Evolutionary conservation across 495 filamentous ascomycete species (phyloP), one percentile per base, ranked within the genome.

Genomic region (Pyronema omphalodes): DNA sequence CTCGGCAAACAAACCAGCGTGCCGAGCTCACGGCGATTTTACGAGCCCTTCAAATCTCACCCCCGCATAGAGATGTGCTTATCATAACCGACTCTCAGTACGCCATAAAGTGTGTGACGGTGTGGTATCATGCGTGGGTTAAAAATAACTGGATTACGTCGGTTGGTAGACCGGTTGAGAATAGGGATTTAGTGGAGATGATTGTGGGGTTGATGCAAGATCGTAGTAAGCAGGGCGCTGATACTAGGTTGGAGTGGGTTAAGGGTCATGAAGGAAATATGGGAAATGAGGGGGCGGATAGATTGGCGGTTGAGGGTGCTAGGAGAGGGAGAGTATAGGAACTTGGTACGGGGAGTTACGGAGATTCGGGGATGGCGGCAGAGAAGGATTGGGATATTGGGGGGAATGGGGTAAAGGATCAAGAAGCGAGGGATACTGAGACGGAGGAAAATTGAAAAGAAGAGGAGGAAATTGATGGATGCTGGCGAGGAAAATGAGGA

Each of bases 21-120:
- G 91, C 91, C 12, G 91, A 98, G 67, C 71, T 98, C 51, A 88
- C 86, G 3, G 91, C 88, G 0, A 81, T 95, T 56, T 71, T 83
- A 4, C 82, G 89, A 49, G 85, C 86, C 6, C 74, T 98, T 19
- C 79, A 95, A 60, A 77, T 79, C 23, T 76, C 84, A 1, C 81
- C 83, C 6, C 70, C 56, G 14, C 63, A 66, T 34, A 58, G 63
- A 7, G 70, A 78, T 48, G 71, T 86, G 11, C 73, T 76, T 36
- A 86, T 96, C 58, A 74, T 82, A 61, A 83, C 81, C 12, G 91
- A 95, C 68, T 86, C 81, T 62, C 77, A 78, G 54, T 98, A 96
- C 67, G 73, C 83, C 8, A 94, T 95, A 66, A 76, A 86, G 56
- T 95, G 89, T 63, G 77, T 84, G n/a, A 94, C 83, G 0, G 74